Evolutionary conservation across 2,329 filamentous ascomycete species (phyloP).

Genomic region (Xylariales sp.): DNA sequence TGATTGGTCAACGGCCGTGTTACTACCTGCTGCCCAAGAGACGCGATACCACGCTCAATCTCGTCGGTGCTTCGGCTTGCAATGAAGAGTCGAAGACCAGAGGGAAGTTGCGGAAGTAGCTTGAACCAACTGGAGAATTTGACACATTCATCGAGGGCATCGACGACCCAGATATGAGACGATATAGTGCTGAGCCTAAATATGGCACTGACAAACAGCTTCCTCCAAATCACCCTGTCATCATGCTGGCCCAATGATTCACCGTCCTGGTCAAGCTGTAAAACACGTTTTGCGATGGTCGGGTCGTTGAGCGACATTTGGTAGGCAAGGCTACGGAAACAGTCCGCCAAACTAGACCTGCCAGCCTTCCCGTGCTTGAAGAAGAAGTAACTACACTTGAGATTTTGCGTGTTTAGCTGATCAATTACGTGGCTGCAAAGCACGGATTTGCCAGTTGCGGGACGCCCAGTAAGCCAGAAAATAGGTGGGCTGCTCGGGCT

Average conservation of each 20-base stretch:
- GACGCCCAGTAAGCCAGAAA: slow-evolving; percentile 50
- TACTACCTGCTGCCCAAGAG: slow-evolving; percentile 37
- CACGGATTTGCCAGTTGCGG: slow-evolving; percentile 53
- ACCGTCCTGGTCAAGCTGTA: slow-evolving; percentile 38
- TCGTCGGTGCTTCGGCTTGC: slow-evolving; percentile 47
- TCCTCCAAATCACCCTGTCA: slow-evolving; percentile 44
- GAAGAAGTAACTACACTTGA: slow-evolving; percentile 48
- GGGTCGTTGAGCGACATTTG: slow-evolving; percentile 48
- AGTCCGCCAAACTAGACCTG: slow-evolving; percentile 43
- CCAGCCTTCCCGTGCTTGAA: slow-evolving; percentile 44
- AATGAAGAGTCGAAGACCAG: slow-evolving; percentile 44
- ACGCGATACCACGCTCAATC: slow-evolving; percentile 43
- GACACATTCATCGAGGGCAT: slow-evolving; percentile 49
- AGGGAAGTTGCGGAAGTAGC: slow-evolving; percentile 37
- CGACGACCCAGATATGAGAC: slow-evolving; percentile 49
- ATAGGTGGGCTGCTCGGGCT: slow-evolving; percentile 36
- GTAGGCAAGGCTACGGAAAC: slow-evolving; percentile 46
- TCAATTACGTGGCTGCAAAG: slow-evolving; percentile 50
- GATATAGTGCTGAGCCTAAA: slow-evolving; percentile 39
- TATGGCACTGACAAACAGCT: slow-evolving; percentile 43
- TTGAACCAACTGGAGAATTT: slow-evolving; percentile 40
- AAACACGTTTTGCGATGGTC: slow-evolving; percentile 36
- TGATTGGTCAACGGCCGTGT: slow-evolving; percentile 26
- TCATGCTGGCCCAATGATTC: slow-evolving; percentile 42
- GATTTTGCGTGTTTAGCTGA: slow-evolving; percentile 38